Conservation (phyloP, 805 yeast species). For the Candida sanyiensis region DNA sequence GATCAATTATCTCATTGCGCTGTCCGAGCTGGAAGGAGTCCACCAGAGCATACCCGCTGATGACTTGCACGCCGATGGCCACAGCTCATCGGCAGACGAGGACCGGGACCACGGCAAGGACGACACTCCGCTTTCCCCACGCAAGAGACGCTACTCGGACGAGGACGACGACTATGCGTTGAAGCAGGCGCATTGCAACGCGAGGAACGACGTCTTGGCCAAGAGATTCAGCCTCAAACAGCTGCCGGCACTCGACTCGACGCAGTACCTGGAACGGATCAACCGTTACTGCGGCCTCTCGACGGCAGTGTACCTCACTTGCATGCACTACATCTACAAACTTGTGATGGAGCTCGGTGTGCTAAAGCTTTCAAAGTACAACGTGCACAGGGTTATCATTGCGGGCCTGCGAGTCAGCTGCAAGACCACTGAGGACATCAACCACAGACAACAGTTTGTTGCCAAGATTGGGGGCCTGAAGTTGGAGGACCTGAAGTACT, state of each 20-base stretch:
- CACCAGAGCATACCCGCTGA: too few relatives aligned
- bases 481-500: constrained; percentile 36
- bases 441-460: constrained; percentile 37
- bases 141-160: constrained; percentile 10
- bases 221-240: constrained; percentile 21
- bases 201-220: constrained; percentile 19
- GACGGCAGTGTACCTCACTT: constrained; percentile 25
- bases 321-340: constrained; percentile 24
- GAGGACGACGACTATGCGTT: background rate
- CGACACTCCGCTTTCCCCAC: constrained; percentile 17
- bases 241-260: constrained; percentile 22
- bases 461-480: constrained; percentile 43
- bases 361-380: constrained; percentile 31
- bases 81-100: background rate
- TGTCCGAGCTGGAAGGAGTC: background rate
- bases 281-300: constrained; percentile 26
- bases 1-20: constrained; percentile 2
- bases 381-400: constrained; percentile 39
- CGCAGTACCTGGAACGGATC: constrained; percentile 26
- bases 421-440: constrained; percentile 42
- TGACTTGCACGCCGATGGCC: background rate
- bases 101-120: constrained; percentile 2
- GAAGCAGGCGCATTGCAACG: background rate
- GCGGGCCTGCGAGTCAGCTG: constrained; percentile 43
- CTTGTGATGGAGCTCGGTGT: constrained; percentile 14